Base-by-base conservation (phyloP, 225 moss, liverwort and hornwort species). In the Takakia lepidozioides region DNA sequence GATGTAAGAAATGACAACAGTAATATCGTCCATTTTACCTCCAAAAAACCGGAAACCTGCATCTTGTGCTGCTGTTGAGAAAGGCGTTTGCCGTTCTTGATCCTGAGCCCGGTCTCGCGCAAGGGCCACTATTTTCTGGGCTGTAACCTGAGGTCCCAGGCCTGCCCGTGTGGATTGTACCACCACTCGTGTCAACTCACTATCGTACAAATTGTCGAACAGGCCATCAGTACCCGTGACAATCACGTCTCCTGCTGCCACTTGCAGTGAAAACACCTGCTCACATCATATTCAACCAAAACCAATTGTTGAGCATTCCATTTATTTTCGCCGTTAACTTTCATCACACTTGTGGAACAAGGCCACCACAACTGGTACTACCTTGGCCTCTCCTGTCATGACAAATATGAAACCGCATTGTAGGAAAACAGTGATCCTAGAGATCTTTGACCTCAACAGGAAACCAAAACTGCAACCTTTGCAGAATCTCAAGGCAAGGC, bases 11-110 rank as follows among this genome's bases (percentile, higher is more conserved):
- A 93, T 88, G 46, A 93, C 71, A n/a, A 88, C 93, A 6, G 93
- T 93, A 55, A 93, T 93, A 52, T 93, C 93, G 46, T 93, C 93
- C 76, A 93, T 78, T 66, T 93, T 93, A 38, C 93, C 88, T 51
- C 93, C 93, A 43, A 88, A 86, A 35, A 88, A 88, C 48, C 85
- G 74, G 46, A 68, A 85, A 28, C 93, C 93, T 28, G 93, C 88
- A 51, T 93, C 93, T 74, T 81, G 85, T 27, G 93, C 93, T 55
- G 93, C 81, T 27, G 85, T 69, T 30, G 93, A 88, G 53, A 93
- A 93, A 35, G 93, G 93, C 10, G 88, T 88, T 57, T 88, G 85
- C 37, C 88, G 58, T 4, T 76, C 75, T 29, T 71, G 55, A 46
- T 93, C 93, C 47, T 75, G 55, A 3, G 93, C 93, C 74, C 88